These are phyloP conservation scores for Solanum stenotomum DNA, from an alignment of 257 asterid species.

Conservation along the genomic window DNA sequence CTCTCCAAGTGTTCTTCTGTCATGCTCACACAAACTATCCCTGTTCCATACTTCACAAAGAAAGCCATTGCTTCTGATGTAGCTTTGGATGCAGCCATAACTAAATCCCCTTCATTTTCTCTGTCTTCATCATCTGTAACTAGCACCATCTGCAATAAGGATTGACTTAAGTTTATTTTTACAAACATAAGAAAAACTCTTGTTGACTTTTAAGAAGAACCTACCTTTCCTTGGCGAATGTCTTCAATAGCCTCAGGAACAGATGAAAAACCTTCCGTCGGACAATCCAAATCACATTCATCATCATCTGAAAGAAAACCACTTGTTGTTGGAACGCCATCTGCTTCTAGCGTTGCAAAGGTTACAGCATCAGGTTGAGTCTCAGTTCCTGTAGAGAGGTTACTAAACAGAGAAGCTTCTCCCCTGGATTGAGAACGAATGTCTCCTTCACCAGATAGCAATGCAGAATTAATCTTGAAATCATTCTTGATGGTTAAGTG, in stretches of 20 bases:
- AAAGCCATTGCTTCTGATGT: constrained; percentile 98
- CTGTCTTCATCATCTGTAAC: constrained; percentile 97
- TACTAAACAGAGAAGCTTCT: constrained; percentile 25
- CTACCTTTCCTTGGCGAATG: constrained; percentile 82
- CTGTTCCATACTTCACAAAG: constrained; percentile 93
- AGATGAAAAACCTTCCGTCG: constrained; percentile 71
- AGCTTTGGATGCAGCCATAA: constrained; percentile 94
- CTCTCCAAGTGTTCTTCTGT: constrained; percentile 80
- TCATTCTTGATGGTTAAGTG: constrained; percentile 29
- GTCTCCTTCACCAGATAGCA: constrained; percentile 47
- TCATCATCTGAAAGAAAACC: constrained; percentile 51
- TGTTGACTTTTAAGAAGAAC: constrained; percentile 5
- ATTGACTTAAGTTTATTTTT: neutral
- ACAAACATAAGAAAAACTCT: neutral
- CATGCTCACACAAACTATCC: constrained; percentile 99
- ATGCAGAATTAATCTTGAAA: constrained; percentile 33
- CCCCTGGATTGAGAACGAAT: constrained; percentile 20
- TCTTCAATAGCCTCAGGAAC: constrained; percentile 80
- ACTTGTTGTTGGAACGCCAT: constrained; percentile 39
- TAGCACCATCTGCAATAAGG: constrained; percentile 63
- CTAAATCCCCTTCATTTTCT: constrained; percentile 96
- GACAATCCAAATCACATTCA: constrained; percentile 65
- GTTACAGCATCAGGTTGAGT: constrained; percentile 44
- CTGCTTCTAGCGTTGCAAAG: constrained; percentile 62
- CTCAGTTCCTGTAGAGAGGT: constrained; percentile 44